Evolutionary conservation across 805 yeast species (phyloP).

Genomic region (Komagataella kurtzmanii): DNA sequence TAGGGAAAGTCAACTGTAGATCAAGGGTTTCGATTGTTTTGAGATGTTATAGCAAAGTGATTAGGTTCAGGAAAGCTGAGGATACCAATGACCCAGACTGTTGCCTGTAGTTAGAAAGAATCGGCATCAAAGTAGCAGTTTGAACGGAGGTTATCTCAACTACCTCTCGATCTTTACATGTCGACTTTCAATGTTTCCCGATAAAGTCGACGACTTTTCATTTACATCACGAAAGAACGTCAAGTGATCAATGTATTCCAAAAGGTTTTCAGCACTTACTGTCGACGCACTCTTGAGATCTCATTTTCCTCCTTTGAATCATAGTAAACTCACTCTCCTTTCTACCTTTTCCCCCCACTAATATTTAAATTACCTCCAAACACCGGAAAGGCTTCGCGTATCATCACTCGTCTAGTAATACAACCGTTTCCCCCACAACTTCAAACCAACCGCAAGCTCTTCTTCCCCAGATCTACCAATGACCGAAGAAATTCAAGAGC

Average conservation of each 20-base stretch:
- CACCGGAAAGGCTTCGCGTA: background rate
- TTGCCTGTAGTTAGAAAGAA: too few species aligned
- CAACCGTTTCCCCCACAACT: background rate
- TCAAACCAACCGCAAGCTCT: background rate
- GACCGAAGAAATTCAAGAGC: slow-evolving; percentile 23
- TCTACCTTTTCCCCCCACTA: too few species aligned
- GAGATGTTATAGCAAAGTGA: background rate
- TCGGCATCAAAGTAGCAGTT: too few species aligned
- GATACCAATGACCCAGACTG: too few species aligned
- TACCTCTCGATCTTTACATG: too few species aligned
- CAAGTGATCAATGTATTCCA: too few species aligned
- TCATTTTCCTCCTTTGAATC: background rate
- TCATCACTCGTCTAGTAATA: background rate
- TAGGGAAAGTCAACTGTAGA: background rate
- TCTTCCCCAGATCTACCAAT: slow-evolving; percentile 1
- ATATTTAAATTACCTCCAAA: background rate
- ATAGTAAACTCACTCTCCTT: background rate
- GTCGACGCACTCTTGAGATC: too few species aligned
- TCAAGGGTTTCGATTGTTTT: background rate
- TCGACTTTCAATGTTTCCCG: too few species aligned
- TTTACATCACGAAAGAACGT: too few species aligned
- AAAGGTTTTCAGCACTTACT: too few species aligned
- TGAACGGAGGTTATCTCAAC: too few species aligned
- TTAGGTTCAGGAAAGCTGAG: background rate
- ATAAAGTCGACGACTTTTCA: too few species aligned